Evolutionary conservation across 805 yeast genomes (phyloP).

Genomic region (Ogataea sp.): DNA sequence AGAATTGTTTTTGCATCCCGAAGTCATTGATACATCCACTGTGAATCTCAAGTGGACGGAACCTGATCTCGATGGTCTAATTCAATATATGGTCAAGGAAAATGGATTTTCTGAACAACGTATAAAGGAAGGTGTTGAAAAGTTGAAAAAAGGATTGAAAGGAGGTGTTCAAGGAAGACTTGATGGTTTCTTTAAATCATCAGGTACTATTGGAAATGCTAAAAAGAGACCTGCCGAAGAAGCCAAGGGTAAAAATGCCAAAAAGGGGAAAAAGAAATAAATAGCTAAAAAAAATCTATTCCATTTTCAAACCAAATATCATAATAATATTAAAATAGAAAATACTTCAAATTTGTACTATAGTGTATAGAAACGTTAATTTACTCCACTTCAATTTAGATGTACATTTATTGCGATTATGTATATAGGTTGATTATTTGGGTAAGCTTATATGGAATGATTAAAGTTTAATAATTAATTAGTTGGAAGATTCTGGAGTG

Average conservation of each 20-base stretch:
- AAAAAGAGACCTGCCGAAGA: conserved; percentile 28
- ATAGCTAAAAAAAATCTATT: no score
- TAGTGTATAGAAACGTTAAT: no score
- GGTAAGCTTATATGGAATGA: no score
- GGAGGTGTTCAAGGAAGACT: conserved; percentile 85
- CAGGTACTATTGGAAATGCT: conserved; percentile 36
- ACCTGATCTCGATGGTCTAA: conserved; percentile 79
- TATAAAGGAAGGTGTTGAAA: conserved; percentile 77
- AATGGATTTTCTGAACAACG: conserved; percentile 94
- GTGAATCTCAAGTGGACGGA: conserved; percentile 77
- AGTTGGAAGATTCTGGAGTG: no score
- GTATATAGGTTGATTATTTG: no score
- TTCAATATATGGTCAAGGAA: conserved; percentile 74
- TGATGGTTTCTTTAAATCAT: conserved; percentile 83
- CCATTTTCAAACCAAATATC: no score
- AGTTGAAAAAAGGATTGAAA: conserved; percentile 75
- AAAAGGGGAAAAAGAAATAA: conserved; percentile 10
- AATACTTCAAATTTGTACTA: no score
- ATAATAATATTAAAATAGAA: no score
- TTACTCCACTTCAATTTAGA: no score
- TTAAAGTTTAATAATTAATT: no score
- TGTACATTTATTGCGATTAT: no score
- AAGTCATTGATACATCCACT: conserved; percentile 54
- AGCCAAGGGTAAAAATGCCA: conserved; percentile 22
- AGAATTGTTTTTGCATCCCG: conserved; percentile 76